Evolutionary conservation across 306 rosid species (phyloP).

Genomic region (Acmispon strigosus): DNA sequence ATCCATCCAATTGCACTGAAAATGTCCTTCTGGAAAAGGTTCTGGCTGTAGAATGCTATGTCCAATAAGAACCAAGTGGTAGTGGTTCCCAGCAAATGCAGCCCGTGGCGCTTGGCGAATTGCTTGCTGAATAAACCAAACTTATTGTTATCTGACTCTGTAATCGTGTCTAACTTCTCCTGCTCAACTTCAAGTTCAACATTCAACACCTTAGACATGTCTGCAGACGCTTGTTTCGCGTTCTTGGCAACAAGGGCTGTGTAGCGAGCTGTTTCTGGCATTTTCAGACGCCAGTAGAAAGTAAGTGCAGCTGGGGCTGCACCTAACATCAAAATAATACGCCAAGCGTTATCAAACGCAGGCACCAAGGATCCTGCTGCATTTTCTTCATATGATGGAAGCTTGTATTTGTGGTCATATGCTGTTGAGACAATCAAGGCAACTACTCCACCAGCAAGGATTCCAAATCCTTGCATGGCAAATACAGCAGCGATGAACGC

Average conservation of each 20-base stretch:
- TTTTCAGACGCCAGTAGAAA: constrained; percentile 28
- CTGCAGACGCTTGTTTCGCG: constrained; percentile 21
- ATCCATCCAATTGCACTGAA: constrained; percentile 24
- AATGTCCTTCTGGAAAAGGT: constrained; percentile 28
- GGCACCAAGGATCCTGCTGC: constrained; percentile 19
- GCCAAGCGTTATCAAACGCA: constrained; percentile 56
- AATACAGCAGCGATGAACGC: constrained; percentile 78
- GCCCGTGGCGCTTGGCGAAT: constrained; percentile 15
- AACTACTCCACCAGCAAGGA: constrained; percentile 56
- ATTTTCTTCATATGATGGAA: constrained; percentile 22
- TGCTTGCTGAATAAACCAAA: constrained; percentile 19
- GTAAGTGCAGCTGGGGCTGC: constrained; percentile 50
- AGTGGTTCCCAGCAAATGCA: constrained; percentile 24
- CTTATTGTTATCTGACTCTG: background rate
- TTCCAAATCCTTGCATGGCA: constrained; percentile 90
- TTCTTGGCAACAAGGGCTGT: constrained; percentile 28
- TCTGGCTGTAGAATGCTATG: constrained; percentile 25
- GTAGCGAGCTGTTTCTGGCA: constrained; percentile 33
- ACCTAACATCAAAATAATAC: constrained; percentile 48
- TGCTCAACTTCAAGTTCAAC: constrained; percentile 17
- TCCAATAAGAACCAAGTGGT: constrained; percentile 27
- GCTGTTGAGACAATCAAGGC: constrained; percentile 41
- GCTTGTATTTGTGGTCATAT: constrained; percentile 35
- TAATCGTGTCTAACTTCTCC: background rate
- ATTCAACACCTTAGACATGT: constrained; percentile 24